Evolutionary conservation across 208 protist genomes (phyloP).

Genomic region (Sergeia podlipaevii): DNA sequence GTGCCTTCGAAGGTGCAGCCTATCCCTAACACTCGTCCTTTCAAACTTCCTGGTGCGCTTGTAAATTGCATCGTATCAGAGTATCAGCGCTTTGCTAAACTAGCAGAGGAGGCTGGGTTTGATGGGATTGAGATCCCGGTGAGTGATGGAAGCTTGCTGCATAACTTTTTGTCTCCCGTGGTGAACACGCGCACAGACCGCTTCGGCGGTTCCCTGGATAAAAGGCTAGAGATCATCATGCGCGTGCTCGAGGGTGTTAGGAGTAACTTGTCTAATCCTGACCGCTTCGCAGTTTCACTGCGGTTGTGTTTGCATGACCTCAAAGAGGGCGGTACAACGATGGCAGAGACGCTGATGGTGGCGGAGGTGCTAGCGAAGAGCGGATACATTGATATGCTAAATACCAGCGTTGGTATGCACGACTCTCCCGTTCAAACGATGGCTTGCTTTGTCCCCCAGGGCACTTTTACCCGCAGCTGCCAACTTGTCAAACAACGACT

Average conservation of each 20-base stretch:
- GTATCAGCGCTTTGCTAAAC: constrained; percentile 76
- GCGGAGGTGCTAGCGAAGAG: constrained; percentile 72
- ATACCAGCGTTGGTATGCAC: constrained; percentile 95
- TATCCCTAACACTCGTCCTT: constrained; percentile 41
- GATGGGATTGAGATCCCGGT: constrained; percentile 95
- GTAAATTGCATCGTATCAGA: constrained; percentile 84
- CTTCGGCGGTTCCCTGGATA: constrained; percentile 80
- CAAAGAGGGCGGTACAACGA: constrained; percentile 64
- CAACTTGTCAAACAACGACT: constrained; percentile 58
- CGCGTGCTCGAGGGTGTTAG: constrained; percentile 79
- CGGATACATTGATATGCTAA: constrained; percentile 87
- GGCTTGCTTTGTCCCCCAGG: constrained; percentile 88
- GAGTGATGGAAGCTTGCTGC: constrained; percentile 92
- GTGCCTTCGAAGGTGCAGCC: constrained; percentile 64
- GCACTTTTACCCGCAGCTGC: constrained; percentile 78
- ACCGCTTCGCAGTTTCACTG: constrained; percentile 89
- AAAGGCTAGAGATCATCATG: constrained; percentile 78
- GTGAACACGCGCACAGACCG: constrained; percentile 88
- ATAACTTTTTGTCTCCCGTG: constrained; percentile 89
- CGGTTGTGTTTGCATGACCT: constrained; percentile 93
- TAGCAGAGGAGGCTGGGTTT: constrained; percentile 93
- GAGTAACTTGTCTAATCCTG: constrained; percentile 27
- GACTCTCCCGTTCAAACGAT: constrained; percentile 94
- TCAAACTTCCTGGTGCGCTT: constrained; percentile 40
- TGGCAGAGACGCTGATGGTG: constrained; percentile 76